Conservation (phyloP, 2,329 filamentous ascomycete genomes). For the Trichoderma sp. region DNA sequence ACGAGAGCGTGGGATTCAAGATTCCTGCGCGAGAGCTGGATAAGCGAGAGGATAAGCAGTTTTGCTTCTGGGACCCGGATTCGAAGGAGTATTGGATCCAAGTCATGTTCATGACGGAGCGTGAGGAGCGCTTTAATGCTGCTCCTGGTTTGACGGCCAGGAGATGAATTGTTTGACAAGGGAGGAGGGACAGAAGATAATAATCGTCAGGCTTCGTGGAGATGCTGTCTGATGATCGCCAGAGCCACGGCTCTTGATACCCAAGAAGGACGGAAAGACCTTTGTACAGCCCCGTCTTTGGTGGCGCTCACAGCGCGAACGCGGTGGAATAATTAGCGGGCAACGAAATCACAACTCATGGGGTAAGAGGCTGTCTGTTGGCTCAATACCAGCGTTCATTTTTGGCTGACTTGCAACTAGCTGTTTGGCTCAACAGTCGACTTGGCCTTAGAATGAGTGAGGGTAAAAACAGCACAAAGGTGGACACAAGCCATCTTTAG, state of each 20-base stretch:
- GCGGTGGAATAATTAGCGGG: not conserved
- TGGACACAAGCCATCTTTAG: not conserved
- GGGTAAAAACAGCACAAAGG: not conserved
- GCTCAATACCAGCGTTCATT: not conserved
- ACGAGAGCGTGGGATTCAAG: slow-evolving; percentile 97
- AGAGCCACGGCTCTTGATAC: not conserved
- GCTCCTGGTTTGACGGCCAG: slow-evolving; percentile 58
- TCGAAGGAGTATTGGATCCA: slow-evolving; percentile 97
- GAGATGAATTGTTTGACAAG: slow-evolving; percentile 31
- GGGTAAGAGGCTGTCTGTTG: slow-evolving; percentile 21
- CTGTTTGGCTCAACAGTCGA: not conserved
- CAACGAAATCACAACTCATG: not conserved
- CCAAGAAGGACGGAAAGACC: not conserved
- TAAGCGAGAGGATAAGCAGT: slow-evolving; percentile 81
- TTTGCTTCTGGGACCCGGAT: slow-evolving; percentile 93
- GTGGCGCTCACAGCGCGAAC: not conserved
- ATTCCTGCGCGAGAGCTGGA: slow-evolving; percentile 91
- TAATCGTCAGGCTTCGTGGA: not conserved
- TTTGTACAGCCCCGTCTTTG: not conserved
- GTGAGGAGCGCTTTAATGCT: slow-evolving; percentile 81
- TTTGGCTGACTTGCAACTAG: slow-evolving; percentile 12
- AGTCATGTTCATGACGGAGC: slow-evolving; percentile 96
- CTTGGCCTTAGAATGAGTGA: not conserved
- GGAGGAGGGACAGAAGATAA: not conserved
- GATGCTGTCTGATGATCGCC: not conserved